Conservation (phyloP, 345 rosid species). For the Moricandia arvensis region DNA sequence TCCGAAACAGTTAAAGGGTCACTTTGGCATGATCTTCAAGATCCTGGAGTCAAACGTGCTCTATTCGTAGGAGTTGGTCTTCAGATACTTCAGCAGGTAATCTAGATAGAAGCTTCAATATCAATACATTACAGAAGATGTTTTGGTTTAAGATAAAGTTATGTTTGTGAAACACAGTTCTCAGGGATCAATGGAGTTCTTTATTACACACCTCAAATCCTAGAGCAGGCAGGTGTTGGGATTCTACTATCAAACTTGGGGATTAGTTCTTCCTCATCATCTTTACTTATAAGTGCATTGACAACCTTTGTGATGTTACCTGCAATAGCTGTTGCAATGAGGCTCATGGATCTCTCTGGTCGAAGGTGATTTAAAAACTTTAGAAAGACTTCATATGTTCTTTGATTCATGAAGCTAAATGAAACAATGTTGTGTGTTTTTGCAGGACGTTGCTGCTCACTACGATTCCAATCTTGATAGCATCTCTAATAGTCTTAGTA, state of each 20-base stretch:
- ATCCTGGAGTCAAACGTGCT: constrained; percentile 96
- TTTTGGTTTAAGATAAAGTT: not conserved
- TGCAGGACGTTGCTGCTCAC: constrained; percentile 82
- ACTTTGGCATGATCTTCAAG: constrained; percentile 77
- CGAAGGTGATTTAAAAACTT: constrained; percentile 57
- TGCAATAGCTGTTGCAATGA: constrained; percentile 90
- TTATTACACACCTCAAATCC: constrained; percentile 97
- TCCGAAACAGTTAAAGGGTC: constrained; percentile 61
- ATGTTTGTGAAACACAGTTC: constrained; percentile 50
- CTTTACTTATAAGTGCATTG: constrained; percentile 77
- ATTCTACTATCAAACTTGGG: constrained; percentile 79
- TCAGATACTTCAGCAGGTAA: constrained; percentile 98
- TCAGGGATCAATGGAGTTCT: constrained; percentile 97
- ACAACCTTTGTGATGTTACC: constrained; percentile 96
- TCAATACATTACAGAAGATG: not conserved
- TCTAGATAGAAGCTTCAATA: not conserved
- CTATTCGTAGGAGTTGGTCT: constrained; percentile 84
- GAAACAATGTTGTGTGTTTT: constrained; percentile 6
- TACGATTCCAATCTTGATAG: constrained; percentile 72
- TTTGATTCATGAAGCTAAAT: constrained; percentile 10
- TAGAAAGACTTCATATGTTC: not conserved
- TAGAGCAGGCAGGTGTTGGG: constrained; percentile 93
- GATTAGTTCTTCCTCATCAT: constrained; percentile 67
- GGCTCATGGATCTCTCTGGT: constrained; percentile 89
- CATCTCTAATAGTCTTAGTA: constrained; percentile 60